Evolutionary conservation across 805 yeast species (phyloP).

Genomic region (Peterozyma toletana): DNA sequence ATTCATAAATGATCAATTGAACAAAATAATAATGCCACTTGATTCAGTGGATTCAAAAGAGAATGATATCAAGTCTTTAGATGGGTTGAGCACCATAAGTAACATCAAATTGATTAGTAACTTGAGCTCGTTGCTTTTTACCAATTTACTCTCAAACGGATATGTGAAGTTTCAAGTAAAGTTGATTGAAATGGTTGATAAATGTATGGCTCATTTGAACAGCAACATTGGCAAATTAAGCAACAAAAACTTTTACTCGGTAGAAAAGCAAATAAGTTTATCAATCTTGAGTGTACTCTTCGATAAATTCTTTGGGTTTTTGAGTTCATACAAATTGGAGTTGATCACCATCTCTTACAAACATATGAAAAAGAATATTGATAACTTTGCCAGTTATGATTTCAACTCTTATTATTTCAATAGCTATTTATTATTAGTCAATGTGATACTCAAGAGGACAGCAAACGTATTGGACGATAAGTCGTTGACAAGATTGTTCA

Average conservation of each 20-base stretch:
- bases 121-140: conserved; percentile 13
- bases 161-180: conserved; percentile 23
- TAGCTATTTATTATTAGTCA: conserved; percentile 20
- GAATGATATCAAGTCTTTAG: conserved; percentile 11
- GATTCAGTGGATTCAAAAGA: not conserved
- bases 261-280: conserved; percentile 18
- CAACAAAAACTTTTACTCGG: conserved; percentile 21
- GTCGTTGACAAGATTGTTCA: conserved; percentile 20
- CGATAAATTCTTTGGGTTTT: conserved; percentile 24
- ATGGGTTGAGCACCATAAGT: conserved; percentile 12
- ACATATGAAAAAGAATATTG: conserved; percentile 23
- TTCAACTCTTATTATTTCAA: conserved; percentile 23
- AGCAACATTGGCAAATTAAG: conserved; percentile 1
- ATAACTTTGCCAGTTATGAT: conserved; percentile 23
- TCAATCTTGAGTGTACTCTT: conserved; percentile 21
- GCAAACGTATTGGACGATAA: conserved; percentile 21
- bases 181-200: conserved; percentile 18
- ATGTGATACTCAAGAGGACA: conserved; percentile 20
- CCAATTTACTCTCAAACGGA: conserved; percentile 19
- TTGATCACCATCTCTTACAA: conserved; percentile 21
- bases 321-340: conserved; percentile 20
- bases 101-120: conserved; percentile 15
- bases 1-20: conserved; percentile 16
- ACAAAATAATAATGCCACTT: not conserved
- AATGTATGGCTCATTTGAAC: conserved; percentile 1